These are phyloP conservation scores for Salvia miltiorrhiza DNA, from an alignment of 257 asterid genomes.

Conservation along the genomic window DNA sequence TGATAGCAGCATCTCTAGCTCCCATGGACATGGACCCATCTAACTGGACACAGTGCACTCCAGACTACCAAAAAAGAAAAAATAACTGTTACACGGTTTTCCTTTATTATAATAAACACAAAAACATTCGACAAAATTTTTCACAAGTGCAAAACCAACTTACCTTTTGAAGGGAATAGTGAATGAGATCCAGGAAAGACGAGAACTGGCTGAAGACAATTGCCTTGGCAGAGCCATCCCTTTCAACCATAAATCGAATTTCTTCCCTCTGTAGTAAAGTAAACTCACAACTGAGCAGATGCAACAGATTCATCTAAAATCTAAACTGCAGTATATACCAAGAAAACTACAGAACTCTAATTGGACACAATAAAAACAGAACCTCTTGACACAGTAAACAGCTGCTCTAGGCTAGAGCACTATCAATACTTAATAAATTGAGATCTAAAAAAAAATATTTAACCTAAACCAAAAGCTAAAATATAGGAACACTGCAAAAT, in stretches of 20 bases:
- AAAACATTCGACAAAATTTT: constrained; percentile 6
- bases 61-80: constrained; percentile 53
- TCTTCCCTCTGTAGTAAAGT: constrained; percentile 78
- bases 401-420: neutral
- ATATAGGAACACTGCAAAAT: neutral
- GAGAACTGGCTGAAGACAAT: constrained; percentile 96
- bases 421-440: neutral
- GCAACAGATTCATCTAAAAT: neutral
- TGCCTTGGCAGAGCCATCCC: constrained; percentile 97
- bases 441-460: neutral
- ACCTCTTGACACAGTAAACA: neutral
- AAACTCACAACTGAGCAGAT: constrained; percentile 15
- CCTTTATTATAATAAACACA: constrained; percentile 5
- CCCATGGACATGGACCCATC: constrained; percentile 87
- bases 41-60: constrained; percentile 69
- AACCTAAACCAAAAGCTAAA: neutral
- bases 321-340: neutral
- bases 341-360: neutral
- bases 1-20: constrained; percentile 85
- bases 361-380: neutral
- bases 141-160: neutral
- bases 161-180: constrained; percentile 81
- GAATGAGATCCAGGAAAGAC: constrained; percentile 92
- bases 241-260: constrained; percentile 86
- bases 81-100: neutral